A percentile compares a stretch with the other conserved stretches of the same genome.
Conservation (phyloP, 345 rosid species). For the Hirschfeldia incana region DNA sequence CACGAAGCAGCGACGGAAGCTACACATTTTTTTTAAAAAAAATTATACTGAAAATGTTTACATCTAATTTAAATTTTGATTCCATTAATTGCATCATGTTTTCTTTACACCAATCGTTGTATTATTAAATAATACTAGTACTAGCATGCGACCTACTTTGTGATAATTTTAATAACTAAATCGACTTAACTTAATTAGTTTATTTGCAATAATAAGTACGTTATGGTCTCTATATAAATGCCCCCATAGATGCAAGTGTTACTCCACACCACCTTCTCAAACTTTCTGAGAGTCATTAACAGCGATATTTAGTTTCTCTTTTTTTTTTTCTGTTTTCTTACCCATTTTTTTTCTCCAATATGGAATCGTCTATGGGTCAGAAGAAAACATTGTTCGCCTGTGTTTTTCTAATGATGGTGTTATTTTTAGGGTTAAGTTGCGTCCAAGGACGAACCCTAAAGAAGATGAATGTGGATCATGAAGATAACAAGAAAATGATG, state of each 20-base stretch:
- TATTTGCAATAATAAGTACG: constrained; percentile 20
- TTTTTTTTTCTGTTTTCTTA: constrained; percentile 23
- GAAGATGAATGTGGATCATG: neutral
- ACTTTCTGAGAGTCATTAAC: constrained; percentile 2
- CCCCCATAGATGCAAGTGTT: constrained; percentile 24
- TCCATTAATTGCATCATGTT: constrained; percentile 16
- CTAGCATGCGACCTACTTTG: constrained; percentile 30
- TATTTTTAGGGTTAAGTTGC: constrained; percentile 34
- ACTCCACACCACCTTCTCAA: constrained; percentile 32
- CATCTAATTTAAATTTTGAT: neutral
- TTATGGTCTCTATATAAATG: constrained; percentile 28
- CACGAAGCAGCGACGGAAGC: neutral
- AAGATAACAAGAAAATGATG: constrained; percentile 16
- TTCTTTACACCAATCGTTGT: constrained; percentile 18
- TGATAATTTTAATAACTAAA: constrained; percentile 9
- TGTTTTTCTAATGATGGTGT: constrained; percentile 38
- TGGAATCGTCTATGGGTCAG: constrained; percentile 48
- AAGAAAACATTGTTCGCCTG: constrained; percentile 36
- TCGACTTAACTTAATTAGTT: constrained; percentile 20
- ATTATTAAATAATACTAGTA: neutral
- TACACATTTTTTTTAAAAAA: neutral
- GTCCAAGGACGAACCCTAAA: constrained; percentile 47
- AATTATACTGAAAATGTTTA: neutral
- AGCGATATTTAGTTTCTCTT: constrained; percentile 1
- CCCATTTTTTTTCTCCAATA: constrained; percentile 15